These are phyloP conservation scores for Cystoderma amianthinum DNA, from an alignment of 768 basidiomycete species.

Conservation along the genomic window DNA sequence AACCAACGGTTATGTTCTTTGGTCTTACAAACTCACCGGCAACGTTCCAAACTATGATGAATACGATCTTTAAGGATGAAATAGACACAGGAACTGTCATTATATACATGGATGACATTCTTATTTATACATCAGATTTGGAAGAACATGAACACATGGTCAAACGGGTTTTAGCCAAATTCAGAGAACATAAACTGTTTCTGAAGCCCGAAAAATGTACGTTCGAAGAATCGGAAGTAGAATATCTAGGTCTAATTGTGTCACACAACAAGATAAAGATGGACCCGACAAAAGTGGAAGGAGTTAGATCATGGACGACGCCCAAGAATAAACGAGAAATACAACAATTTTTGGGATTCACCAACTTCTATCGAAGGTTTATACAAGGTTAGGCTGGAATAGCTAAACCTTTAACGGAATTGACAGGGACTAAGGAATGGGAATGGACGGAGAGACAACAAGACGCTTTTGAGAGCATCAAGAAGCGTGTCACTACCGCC, in stretches of 20 bases:
- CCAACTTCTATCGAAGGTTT: slow-evolving; percentile 27
- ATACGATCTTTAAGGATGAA: slow-evolving; percentile 11
- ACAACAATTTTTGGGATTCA: slow-evolving; percentile 33
- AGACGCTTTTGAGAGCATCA: slow-evolving; percentile 17
- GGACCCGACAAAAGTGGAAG: slow-evolving; percentile 23
- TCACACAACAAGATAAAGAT: slow-evolving; percentile 13
- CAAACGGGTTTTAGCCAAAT: slow-evolving; percentile 9
- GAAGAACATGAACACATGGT: slow-evolving; percentile 9
- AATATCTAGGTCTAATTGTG: slow-evolving; percentile 21
- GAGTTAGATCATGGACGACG: slow-evolving; percentile 21
- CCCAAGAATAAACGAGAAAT: slow-evolving; percentile 17
- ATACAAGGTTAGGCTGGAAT: slow-evolving; percentile 20
- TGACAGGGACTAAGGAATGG: slow-evolving; percentile 15
- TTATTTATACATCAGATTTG: slow-evolving; percentile 21
- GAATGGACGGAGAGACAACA: slow-evolving; percentile 11
- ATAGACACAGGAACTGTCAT: slow-evolving; percentile 20
- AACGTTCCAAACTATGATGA: slow-evolving; percentile 24
- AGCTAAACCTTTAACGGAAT: slow-evolving; percentile 11
- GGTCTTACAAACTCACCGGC: slow-evolving; percentile 20
- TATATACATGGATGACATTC: slow-evolving; percentile 37
- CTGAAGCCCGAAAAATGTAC: slow-evolving; percentile 29
- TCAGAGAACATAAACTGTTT: slow-evolving; percentile 23
- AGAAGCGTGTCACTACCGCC: slow-evolving; percentile 12
- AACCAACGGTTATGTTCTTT: slow-evolving; percentile 37
- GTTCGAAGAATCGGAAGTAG: slow-evolving; percentile 15